Conservation (phyloP, 78 protist genomes). For the Bigelowiella natans region DNA sequence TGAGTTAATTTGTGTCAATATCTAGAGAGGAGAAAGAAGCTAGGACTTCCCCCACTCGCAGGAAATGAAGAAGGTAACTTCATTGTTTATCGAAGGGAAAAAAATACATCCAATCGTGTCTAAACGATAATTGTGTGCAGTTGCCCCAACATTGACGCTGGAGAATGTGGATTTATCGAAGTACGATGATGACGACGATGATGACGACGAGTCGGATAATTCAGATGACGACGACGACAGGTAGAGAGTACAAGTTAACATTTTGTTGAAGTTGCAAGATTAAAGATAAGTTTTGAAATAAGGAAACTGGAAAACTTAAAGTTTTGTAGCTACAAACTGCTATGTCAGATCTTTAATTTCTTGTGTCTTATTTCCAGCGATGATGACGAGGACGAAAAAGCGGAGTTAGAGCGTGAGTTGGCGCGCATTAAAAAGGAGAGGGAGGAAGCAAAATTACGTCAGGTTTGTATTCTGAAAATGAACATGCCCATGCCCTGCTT, state of each 20-base stretch:
- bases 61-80: not conserved
- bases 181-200: not conserved
- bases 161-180: not conserved
- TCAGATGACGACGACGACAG: not conserved
- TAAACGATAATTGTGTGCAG: no score
- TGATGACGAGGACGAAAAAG: slow-evolving; percentile 49
- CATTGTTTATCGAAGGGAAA: not conserved
- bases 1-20: no score
- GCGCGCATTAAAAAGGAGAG: slow-evolving; percentile 54
- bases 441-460: slow-evolving; percentile 38
- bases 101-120: no score
- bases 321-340: not conserved
- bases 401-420: slow-evolving; percentile 43
- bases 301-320: not conserved
- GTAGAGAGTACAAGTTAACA: not conserved
- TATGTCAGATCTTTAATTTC: not conserved
- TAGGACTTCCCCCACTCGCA: not conserved
- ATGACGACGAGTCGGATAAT: not conserved
- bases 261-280: not conserved
- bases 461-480: not conserved
- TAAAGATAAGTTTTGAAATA: not conserved
- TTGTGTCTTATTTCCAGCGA: not conserved
- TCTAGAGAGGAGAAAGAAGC: not conserved
- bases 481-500: not conserved
- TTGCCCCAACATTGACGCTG: not conserved